Evolutionary conservation across 768 basidiomycete genomes (phyloP), one percentile per base, ranked within the genome.

Genomic region (Tricholoma sp.): DNA sequence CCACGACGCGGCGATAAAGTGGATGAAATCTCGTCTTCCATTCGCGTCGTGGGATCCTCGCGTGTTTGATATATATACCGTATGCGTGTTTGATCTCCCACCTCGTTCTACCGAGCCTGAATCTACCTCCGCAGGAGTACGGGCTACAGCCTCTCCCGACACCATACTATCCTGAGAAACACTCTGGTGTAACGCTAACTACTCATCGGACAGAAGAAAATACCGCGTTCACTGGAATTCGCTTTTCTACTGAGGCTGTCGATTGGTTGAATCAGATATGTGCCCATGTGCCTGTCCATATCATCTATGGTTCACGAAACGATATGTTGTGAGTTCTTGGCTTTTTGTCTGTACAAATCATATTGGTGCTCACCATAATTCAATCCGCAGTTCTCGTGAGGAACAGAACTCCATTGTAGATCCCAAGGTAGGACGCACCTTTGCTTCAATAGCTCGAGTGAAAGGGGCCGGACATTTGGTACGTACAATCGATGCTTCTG

Each of bases 401-500:
- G 57, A 57, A 3, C 67, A 68, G 51, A 66, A 69, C 28, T 66
- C 68, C 3, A 51, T 70, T 29, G 60, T 67, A 9, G 62, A 66
- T 36, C 59, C 63, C 8, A 56, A 66, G 34, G 66, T 66, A 55
- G 64, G 66, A 3, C 61, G 70, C 28, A 60, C 54, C 3, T 66
- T 67, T 28, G 65, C 68, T 1, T 68, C 68, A 24, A 59, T 72
- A 15, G 68, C 61, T 6, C 50, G 65, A 5, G 51, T 71, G 4
- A 60, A 64, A 33, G 66, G 65, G 12, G 68, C 59, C 24, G 72
- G 71, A 1, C 71, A 74, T 57, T 53, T 74, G 61, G 71, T 72
- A 41, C 13, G 65, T 55, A 8, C 31, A 12, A 18, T 42, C 39
- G 45, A 41, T 7, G 44, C 34, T 29, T n/a, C 54, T 28, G 1